Evolutionary conservation across 176 grass and related monocot genomes (phyloP).

Genomic region (Raddia guianensis): DNA sequence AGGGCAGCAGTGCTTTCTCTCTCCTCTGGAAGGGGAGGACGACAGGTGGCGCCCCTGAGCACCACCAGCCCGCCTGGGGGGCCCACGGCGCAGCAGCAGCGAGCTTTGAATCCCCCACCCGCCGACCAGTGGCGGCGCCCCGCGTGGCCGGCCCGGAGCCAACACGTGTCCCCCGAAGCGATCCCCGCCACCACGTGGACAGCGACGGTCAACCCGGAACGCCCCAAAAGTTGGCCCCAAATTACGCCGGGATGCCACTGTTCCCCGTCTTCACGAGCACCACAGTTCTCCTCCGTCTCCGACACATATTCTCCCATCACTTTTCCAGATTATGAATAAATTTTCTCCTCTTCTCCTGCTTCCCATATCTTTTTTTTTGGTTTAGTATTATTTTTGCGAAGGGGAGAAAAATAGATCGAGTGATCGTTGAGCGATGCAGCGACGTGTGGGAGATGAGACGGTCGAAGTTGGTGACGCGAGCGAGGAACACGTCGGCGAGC

Average conservation of each 20-base stretch:
- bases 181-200: slow-evolving; percentile 2
- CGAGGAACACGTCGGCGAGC: slow-evolving; percentile 14
- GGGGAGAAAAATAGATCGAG: too few relatives aligned
- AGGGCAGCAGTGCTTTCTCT: background rate
- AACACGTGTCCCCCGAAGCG: slow-evolving; percentile 28
- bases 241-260: slow-evolving; percentile 11
- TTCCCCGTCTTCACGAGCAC: background rate
- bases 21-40: background rate
- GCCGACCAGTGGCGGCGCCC: slow-evolving; percentile 1
- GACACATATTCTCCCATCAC: too few relatives aligned
- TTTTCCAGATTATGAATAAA: too few relatives aligned
- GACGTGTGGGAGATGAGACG: background rate
- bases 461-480: background rate
- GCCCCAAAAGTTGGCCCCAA: background rate
- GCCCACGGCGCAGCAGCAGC: background rate
- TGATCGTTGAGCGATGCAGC: too few relatives aligned
- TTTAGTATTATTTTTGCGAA: too few relatives aligned
- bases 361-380: too few relatives aligned
- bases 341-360: too few relatives aligned
- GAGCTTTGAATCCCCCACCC: background rate
- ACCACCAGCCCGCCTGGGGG: background rate
- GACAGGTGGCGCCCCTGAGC: slow-evolving; percentile 27
- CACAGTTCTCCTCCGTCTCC: background rate
- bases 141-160: background rate
- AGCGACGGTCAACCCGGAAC: background rate